Percentiles rank a stretch among this genome's conserved stretches.
phyloP scores from a whole-genome alignment of 176 grass and related monocot genomes.

The Tillandsia fasciculata region DNA sequence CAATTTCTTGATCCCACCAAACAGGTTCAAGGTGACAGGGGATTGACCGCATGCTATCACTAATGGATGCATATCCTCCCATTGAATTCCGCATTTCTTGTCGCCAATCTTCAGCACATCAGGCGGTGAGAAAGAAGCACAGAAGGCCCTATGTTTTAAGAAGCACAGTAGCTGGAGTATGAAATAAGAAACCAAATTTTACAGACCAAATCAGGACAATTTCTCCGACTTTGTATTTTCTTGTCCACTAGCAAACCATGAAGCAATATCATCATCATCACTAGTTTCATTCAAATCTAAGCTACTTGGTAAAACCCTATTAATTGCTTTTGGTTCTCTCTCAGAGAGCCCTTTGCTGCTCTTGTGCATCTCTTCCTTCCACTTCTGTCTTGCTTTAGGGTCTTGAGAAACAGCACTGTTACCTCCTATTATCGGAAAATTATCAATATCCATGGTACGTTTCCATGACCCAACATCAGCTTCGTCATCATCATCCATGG shows the following conservation, averaged over 20 bases:
- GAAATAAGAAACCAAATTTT: too few species aligned
- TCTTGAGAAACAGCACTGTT: conserved; percentile 47
- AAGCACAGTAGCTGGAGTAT: too few species aligned
- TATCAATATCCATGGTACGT: conserved; percentile 26
- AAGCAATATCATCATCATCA: conserved; percentile 29
- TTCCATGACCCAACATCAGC: conserved; percentile 16
- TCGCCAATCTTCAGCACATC: too few species aligned
- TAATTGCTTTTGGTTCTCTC: conserved; percentile 5
- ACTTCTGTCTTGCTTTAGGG: conserved; percentile 41
- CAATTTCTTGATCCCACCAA: too few species aligned
- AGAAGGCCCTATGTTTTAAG: too few species aligned
- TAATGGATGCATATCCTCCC: too few species aligned
- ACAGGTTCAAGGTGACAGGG: too few species aligned
- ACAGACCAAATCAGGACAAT: neutral
- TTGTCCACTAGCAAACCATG: conserved; percentile 22
- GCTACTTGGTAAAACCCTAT: conserved; percentile 20
- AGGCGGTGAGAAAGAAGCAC: too few species aligned
- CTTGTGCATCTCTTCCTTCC: conserved; percentile 69
- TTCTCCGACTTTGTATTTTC: conserved; percentile 10
- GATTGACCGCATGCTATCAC: too few species aligned
- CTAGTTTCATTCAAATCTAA: conserved; percentile 31
- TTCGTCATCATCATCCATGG: conserved; percentile 13
- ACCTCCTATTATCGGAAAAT: conserved; percentile 71
- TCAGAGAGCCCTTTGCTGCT: conserved; percentile 25
- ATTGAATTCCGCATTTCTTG: too few species aligned